Evolutionary conservation across 2,329 filamentous ascomycete species (phyloP).

Genomic region (Bipolaris gigantea): DNA sequence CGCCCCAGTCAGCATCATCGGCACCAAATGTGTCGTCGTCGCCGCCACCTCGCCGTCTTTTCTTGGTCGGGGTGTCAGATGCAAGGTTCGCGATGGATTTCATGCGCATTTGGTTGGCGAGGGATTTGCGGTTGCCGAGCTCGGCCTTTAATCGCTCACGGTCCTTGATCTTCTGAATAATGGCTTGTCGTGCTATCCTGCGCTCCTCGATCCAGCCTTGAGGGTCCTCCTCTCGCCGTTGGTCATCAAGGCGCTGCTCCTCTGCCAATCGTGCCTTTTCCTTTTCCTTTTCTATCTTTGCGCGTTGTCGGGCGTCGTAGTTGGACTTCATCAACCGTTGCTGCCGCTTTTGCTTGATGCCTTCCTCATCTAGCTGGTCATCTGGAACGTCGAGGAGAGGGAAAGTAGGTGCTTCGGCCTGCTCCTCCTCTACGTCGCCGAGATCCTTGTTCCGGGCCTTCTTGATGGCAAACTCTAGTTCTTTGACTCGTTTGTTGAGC

Average conservation of each 20-base stretch:
- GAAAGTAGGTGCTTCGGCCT: slow-evolving; percentile 79
- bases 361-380: slow-evolving; percentile 88
- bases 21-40: slow-evolving; percentile 97
- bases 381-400: slow-evolving; percentile 87
- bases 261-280: slow-evolving; percentile 85
- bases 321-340: slow-evolving; percentile 93
- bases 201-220: slow-evolving; percentile 86
- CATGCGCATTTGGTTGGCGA: slow-evolving; percentile 96
- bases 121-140: slow-evolving; percentile 91
- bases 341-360: slow-evolving; percentile 87
- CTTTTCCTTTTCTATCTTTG: slow-evolving; percentile 92
- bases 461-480: slow-evolving; percentile 86
- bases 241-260: slow-evolving; percentile 79
- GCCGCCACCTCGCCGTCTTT: slow-evolving; percentile 78
- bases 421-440: slow-evolving; percentile 76
- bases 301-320: slow-evolving; percentile 87
- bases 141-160: slow-evolving; percentile 91
- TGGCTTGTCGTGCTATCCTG: slow-evolving; percentile 68
- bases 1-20: slow-evolving; percentile 96
- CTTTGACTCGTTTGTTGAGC: slow-evolving; percentile 80
- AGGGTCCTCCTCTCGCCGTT: slow-evolving; percentile 80
- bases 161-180: slow-evolving; percentile 86
- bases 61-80: slow-evolving; percentile 80
- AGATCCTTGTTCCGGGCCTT: slow-evolving; percentile 92
- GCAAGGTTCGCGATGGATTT: slow-evolving; percentile 96